Conservation (phyloP, 2,329 filamentous ascomycete genomes). For the Xylaria digitata region DNA sequence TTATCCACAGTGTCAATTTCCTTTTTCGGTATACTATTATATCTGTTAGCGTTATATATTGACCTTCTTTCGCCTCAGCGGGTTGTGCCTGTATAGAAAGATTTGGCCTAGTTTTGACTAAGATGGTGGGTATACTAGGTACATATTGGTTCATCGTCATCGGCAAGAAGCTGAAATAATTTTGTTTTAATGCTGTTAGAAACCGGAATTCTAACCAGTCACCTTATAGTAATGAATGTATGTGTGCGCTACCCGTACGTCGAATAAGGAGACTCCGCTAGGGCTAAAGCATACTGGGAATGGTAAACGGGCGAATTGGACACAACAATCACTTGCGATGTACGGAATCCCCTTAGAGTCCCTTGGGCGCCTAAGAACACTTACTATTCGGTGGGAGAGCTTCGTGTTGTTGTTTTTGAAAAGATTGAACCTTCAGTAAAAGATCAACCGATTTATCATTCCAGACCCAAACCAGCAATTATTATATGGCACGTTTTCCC, state of each 20-base stretch:
- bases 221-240: too few relatives aligned
- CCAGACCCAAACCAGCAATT: too few relatives aligned
- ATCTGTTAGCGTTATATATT: conserved; percentile 5
- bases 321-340: too few relatives aligned
- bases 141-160: neutral
- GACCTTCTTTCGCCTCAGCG: neutral
- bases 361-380: neutral
- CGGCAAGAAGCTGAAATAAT: too few relatives aligned
- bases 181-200: neutral
- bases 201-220: too few relatives aligned
- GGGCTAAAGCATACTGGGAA: too few relatives aligned
- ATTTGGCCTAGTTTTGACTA: neutral
- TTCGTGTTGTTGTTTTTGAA: neutral
- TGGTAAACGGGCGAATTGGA: too few relatives aligned
- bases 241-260: neutral
- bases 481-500: too few relatives aligned
- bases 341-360: too few relatives aligned
- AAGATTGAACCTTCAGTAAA: neutral
- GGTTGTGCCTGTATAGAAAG: neutral
- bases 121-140: neutral
- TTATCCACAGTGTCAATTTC: conserved; percentile 7
- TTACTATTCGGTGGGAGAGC: neutral
- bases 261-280: neutral
- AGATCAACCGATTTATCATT: too few relatives aligned
- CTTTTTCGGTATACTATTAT: conserved; percentile 26